Conservation (phyloP, 352 stramenopile genomes). For the Halophytophthora batemanensis region DNA sequence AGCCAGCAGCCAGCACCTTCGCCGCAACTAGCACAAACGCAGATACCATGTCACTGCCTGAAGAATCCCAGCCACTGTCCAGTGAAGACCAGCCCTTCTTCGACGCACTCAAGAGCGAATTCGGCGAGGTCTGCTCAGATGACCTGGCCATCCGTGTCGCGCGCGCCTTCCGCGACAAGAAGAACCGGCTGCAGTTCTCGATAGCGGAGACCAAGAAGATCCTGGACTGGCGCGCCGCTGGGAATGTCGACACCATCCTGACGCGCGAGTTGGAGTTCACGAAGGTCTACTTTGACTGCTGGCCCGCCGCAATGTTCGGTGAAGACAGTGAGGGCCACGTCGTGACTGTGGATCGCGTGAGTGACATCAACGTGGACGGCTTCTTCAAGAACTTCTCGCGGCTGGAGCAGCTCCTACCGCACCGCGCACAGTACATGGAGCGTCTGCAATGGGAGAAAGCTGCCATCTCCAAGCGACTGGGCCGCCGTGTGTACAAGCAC, state of each 20-base stretch:
- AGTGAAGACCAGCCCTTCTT: conserved; percentile 57
- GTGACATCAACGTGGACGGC: conserved; percentile 59
- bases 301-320: conserved; percentile 59
- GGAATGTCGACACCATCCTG: conserved; percentile 50
- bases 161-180: conserved; percentile 56
- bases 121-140: conserved; percentile 52
- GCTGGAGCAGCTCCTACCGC: conserved; percentile 53
- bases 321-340: conserved; percentile 73
- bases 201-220: conserved; percentile 62
- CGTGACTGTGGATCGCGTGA: conserved; percentile 62
- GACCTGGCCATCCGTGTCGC: conserved; percentile 61
- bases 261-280: conserved; percentile 45
- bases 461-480: conserved; percentile 59
- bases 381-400: conserved; percentile 58
- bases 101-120: conserved; percentile 49
- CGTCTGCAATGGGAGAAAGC: conserved; percentile 75
- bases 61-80: conserved; percentile 46
- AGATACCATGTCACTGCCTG: conserved; percentile 29
- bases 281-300: conserved; percentile 68
- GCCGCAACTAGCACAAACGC: background rate
- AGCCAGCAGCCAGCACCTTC: background rate
- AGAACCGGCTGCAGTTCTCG: conserved; percentile 68
- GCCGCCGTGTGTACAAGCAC: conserved; percentile 76
- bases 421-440: conserved; percentile 79
- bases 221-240: conserved; percentile 44